Evolutionary conservation across 116 monocot genomes (phyloP).

Genomic region (Zostera marina): DNA sequence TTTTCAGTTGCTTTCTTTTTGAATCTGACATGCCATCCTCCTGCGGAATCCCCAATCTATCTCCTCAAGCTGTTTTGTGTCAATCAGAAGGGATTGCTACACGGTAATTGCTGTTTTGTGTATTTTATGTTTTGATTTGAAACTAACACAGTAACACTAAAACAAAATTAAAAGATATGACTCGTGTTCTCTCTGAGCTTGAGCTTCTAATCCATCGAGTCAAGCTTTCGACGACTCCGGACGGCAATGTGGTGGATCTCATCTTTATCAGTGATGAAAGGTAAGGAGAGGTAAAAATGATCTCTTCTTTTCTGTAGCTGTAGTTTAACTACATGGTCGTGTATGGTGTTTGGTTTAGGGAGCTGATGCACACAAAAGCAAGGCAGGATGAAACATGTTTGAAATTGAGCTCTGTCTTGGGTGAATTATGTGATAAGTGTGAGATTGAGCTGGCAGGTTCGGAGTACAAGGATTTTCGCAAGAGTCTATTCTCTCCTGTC

Average conservation of each 20-base stretch:
- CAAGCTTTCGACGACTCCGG: conserved; percentile 93
- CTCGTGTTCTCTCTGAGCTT: conserved; percentile 63
- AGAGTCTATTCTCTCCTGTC: conserved; percentile 49
- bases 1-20: conserved; percentile 32
- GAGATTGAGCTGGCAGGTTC: conserved; percentile 36
- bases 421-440: conserved; percentile 32
- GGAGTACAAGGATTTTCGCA: conserved; percentile 38
- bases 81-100: conserved; percentile 66
- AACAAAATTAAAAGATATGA: conserved; percentile 37
- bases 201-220: conserved; percentile 74
- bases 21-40: conserved; percentile 20
- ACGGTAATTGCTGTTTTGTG: conserved; percentile 32
- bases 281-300: no score
- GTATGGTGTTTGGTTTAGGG: conserved; percentile 17
- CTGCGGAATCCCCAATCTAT: conserved; percentile 27
- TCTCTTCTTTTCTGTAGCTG: no score
- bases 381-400: conserved; percentile 49
- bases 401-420: conserved; percentile 25
- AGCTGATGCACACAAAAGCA: conserved; percentile 39
- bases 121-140: no score
- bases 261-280: conserved; percentile 84
- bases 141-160: no score
- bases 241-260: conserved; percentile 78
- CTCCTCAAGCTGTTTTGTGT: conserved; percentile 71
- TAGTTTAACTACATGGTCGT: no score